Base-by-base conservation (phyloP, 2,329 filamentous ascomycete species). In the Penicillium sp. region DNA sequence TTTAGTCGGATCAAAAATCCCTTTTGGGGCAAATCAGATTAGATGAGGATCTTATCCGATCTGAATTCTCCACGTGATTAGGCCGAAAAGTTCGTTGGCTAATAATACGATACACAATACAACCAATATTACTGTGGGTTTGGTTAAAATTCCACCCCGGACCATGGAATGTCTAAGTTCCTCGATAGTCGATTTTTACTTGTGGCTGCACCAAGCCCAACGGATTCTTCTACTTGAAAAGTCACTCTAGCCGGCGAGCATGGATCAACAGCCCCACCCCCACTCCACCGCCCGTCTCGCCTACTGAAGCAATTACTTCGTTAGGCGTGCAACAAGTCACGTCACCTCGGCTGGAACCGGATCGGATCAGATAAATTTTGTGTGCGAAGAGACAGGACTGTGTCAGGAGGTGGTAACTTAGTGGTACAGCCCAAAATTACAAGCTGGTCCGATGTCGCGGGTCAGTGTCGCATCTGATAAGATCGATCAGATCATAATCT, bases 31-130 rank as follows among this genome's bases (percentile, higher is more conserved):
- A n/a, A 63, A 73, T 71, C 66, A 68, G 71, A 71, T 73, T 71
- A 71, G 65, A 70, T 68, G 53, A 55, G 47, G 50, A 72, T 69
- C 70, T 70, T 70, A 69, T 71, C 67, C 64, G 67, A 71, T 69
- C 55, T 47, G 14, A 1, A 11, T 45, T 55, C 50, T 8, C 7
- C 39, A 2, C 37, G 10, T 34, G n/a, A 60, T 54, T 55, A 34
- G 60, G 47, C 5, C 56, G 39, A 31, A 55, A 25, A 11, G 22
- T 31, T 37, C 2, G 0, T 25, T 31, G 50, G 45, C 51, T 56
- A 8, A 31, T 7, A 8, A 31, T 31, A 6, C 28, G 28, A 31
- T 31, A 6, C 31, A 31, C 31, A 3, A 8, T 31, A 31, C 31
- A 31, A 31, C 7, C 7, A 10, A 31, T 31, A 25, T 31, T 31